A percentile compares a stretch with the other conserved stretches of the same genome.
These are phyloP conservation scores for Marasmius sp. DNA, from an alignment of 1,284 basidiomycete species.

Conservation along the genomic window DNA sequence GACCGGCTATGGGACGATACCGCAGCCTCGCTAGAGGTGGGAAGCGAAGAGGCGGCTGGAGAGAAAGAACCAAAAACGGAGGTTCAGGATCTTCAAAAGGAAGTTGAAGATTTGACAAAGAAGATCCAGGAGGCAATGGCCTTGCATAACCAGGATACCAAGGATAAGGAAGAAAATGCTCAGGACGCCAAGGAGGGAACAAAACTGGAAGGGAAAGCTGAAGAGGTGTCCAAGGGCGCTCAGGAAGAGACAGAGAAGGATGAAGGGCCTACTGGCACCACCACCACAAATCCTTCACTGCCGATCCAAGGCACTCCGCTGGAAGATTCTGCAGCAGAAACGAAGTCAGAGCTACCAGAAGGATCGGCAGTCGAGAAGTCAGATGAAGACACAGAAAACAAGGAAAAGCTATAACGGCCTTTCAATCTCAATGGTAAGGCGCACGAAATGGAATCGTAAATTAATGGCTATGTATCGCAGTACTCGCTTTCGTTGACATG, in stretches of 20 bases:
- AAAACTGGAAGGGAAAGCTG: neutral
- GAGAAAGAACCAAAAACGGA: slow-evolving; percentile 34
- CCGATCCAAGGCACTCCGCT: neutral
- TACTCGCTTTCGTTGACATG: too few relatives aligned
- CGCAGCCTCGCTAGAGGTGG: slow-evolving; percentile 15
- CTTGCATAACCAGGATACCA: neutral
- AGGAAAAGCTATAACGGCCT: neutral
- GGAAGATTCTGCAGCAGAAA: neutral
- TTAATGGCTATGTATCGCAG: too few relatives aligned
- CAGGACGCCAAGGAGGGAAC: neutral
- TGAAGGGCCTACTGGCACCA: neutral
- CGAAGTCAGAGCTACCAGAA: neutral
- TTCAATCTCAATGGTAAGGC: too few relatives aligned
- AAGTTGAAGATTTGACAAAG: slow-evolving; percentile 34
- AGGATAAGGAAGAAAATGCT: neutral
- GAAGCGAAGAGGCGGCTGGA: slow-evolving; percentile 19
- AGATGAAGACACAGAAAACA: neutral
- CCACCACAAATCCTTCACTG: too few relatives aligned
- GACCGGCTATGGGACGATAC: slow-evolving; percentile 57
- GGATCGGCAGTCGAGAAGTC: neutral
- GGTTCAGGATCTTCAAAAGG: slow-evolving; percentile 29
- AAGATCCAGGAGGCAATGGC: slow-evolving; percentile 28
- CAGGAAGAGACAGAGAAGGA: neutral
- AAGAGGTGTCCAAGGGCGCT: neutral
- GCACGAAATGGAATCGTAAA: too few relatives aligned